A percentile compares a stretch with the other conserved stretches of the same genome.
Evolutionary conservation across 2,329 filamentous ascomycete genomes (phyloP).

Genomic region (Fusarium sp.): DNA sequence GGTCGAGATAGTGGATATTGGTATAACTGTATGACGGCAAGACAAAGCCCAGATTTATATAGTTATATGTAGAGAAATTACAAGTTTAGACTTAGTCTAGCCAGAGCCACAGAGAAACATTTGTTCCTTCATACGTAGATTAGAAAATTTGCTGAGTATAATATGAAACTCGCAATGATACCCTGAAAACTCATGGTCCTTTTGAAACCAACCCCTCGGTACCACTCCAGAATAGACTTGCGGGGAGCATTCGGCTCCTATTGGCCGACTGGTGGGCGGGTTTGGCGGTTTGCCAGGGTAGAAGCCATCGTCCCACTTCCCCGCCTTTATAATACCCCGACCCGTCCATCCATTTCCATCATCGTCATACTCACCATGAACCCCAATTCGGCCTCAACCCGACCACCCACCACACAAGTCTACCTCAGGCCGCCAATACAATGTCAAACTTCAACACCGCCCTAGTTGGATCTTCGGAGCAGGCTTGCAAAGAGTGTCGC

Average conservation of each 20-base stretch:
- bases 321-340: conserved; percentile 8
- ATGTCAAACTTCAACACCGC: conserved; percentile 20
- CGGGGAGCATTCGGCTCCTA: background rate
- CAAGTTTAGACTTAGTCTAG: too few relatives aligned
- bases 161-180: background rate
- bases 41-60: too few relatives aligned
- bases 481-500: conserved; percentile 60
- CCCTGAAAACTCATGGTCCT: background rate
- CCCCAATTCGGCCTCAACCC: background rate
- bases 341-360: background rate
- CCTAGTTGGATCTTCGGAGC: conserved; percentile 50
- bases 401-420: background rate
- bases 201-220: conserved; percentile 1
- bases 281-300: background rate
- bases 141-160: background rate
- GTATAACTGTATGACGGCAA: too few relatives aligned
- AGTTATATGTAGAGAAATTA: too few relatives aligned
- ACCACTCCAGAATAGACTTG: background rate
- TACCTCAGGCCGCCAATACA: background rate
- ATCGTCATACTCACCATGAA: conserved; percentile 1
- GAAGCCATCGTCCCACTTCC: conserved; percentile 4
- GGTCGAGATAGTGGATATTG: too few relatives aligned
- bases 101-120: too few relatives aligned
- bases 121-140: too few relatives aligned
- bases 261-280: background rate